A percentile compares a stretch with the other conserved stretches of the same genome.
These are phyloP conservation scores for Colletotrichum neosansevieriae DNA, from an alignment of 2,329 filamentous ascomycete species.

Conservation along the genomic window DNA sequence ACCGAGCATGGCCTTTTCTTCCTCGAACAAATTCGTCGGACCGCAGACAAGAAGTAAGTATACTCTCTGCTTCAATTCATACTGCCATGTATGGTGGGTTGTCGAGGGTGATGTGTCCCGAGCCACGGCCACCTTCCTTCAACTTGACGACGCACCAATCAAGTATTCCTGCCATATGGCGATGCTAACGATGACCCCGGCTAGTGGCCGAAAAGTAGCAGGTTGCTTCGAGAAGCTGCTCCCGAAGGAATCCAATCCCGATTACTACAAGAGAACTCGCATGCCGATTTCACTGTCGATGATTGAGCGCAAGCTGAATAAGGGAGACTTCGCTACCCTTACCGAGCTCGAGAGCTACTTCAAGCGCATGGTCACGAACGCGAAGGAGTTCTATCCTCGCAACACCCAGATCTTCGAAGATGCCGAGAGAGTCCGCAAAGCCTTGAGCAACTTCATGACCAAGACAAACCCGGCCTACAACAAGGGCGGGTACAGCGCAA, in stretches of 20 bases:
- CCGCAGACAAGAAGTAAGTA: slow-evolving; percentile 84
- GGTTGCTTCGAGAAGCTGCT: slow-evolving; percentile 81
- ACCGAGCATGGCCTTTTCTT: slow-evolving; percentile 79
- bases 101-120: not conserved
- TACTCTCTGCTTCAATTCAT: slow-evolving; percentile 9
- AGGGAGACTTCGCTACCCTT: slow-evolving; percentile 76
- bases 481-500: slow-evolving; percentile 71
- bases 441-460: slow-evolving; percentile 88
- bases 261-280: slow-evolving; percentile 82
- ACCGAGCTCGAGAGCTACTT: slow-evolving; percentile 85
- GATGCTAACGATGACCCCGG: slow-evolving; percentile 21
- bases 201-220: slow-evolving; percentile 78
- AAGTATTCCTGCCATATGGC: not conserved
- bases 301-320: slow-evolving; percentile 80
- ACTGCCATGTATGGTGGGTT: not conserved
- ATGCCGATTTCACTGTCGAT: slow-evolving; percentile 83
- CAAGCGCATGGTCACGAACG: slow-evolving; percentile 89
- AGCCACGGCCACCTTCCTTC: too few relatives aligned
- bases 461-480: slow-evolving; percentile 88
- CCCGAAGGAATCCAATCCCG: slow-evolving; percentile 71
- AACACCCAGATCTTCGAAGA: slow-evolving; percentile 81
- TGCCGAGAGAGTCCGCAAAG: slow-evolving; percentile 87
- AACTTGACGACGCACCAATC: too few relatives aligned
- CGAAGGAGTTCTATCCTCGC: slow-evolving; percentile 85
- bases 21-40: slow-evolving; percentile 79